Percentiles rank a stretch among this genome's conserved stretches.
phyloP scores from a whole-genome alignment of 345 rosid species.

The Euphorbia tirucalli region DNA sequence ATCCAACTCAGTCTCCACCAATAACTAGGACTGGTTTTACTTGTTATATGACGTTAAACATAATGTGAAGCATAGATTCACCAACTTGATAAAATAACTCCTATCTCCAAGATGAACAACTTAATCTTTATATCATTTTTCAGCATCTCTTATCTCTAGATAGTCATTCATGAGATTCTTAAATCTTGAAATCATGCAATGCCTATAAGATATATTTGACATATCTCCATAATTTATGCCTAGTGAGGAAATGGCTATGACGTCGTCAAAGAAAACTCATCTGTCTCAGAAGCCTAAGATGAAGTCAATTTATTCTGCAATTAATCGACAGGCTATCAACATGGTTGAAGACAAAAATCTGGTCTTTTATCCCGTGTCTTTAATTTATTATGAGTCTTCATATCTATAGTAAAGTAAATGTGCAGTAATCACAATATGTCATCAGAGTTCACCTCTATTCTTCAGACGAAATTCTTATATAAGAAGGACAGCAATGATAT shows the following conservation, averaged over 20 bases:
- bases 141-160: not conserved
- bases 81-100: not conserved
- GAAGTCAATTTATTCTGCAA: not conserved
- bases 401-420: too few relatives aligned
- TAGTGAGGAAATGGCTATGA: slow-evolving; percentile 2
- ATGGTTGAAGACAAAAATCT: too few relatives aligned
- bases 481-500: too few relatives aligned
- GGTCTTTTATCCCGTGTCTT: too few relatives aligned
- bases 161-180: not conserved
- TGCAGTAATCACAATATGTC: not conserved
- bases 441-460: not conserved
- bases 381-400: not conserved
- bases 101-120: not conserved
- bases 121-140: not conserved
- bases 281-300: not conserved
- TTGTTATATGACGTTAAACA: too few relatives aligned
- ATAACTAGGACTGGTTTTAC: too few relatives aligned
- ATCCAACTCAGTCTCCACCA: too few relatives aligned
- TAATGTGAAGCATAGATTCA: too few relatives aligned
- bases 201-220: not conserved
- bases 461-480: not conserved
- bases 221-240: not conserved
- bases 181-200: not conserved
- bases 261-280: not conserved
- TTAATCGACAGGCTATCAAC: not conserved